Evolutionary conservation across 768 basidiomycete species (phyloP), one percentile per base, ranked within the genome.

Genomic region (Rhodotorula sphaerocarpa): DNA sequence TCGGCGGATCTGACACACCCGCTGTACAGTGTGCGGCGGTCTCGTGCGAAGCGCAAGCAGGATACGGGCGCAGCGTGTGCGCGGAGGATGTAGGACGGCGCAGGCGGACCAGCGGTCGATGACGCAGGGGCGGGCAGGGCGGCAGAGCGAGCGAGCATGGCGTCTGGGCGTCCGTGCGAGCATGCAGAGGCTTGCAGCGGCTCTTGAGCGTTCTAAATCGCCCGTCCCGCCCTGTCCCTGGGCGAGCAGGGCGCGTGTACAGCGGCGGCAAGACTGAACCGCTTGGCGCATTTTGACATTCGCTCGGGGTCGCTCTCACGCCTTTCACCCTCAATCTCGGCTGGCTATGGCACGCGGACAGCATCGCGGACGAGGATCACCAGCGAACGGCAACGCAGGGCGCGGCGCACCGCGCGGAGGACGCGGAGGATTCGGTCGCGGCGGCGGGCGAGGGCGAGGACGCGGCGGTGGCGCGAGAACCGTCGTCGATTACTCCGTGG

Each of bases 401-500:
- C 10, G 33, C 11, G 33, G 33, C 33, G 21, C 28, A 11, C 30
- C 47, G 10, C 31, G 50, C 21, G 50, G 50, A 3, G 21, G 33
- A 14, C 30, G 42, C 52, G 39, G n/a, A 39, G 36, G 36, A 9
- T 39, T 16, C 36, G 10, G 53, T 1, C 41, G 53, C 27, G 27
- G 44, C 10, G n/a, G 61, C 9, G 61, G 61, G 3, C 11, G 55
- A 46, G 43, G 61, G 6, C 20, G 55, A 30, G 33, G 61, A 3
- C 3, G 63, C 14, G 58, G 57, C 3, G 44, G 63, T 12, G 62
- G 56, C 18, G 57, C 34, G 12, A 53, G 28, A 3, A 5, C 30
- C 1, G 34, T 18, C 7, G 6, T 46, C 15, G 58, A 60, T 12
- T 36, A 55, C 48, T 59, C 63, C 42, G 59, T 65, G 63, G 43